Conservation (phyloP, 768 basidiomycete species). For the Boletus fagicola region DNA sequence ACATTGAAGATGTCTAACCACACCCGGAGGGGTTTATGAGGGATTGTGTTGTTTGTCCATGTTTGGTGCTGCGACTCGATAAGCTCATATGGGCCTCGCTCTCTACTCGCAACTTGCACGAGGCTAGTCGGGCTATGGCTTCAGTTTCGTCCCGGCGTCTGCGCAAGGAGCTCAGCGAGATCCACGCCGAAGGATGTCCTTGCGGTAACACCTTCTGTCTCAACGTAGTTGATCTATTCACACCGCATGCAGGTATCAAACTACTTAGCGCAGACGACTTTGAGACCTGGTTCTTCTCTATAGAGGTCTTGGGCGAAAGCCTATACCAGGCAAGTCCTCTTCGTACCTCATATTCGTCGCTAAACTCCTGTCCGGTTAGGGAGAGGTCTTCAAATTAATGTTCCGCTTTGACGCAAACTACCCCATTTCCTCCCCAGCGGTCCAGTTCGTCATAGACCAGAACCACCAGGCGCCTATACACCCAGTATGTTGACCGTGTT, state of each 20-base stretch:
- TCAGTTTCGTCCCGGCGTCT: conserved; percentile 64
- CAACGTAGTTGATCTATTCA: background rate
- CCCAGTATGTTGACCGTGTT: conserved; percentile 52
- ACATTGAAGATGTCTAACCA: conserved; percentile 28
- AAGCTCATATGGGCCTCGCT: background rate
- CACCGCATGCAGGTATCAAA: conserved; percentile 56
- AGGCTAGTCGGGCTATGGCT: conserved; percentile 42
- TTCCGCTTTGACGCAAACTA: conserved; percentile 82
- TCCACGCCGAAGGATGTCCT: conserved; percentile 63
- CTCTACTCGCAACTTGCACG: conserved; percentile 16
- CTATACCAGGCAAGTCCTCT: conserved; percentile 58
- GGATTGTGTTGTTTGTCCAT: conserved; percentile 35
- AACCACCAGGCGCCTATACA: conserved; percentile 69
- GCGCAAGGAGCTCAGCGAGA: conserved; percentile 69
- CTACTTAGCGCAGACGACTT: conserved; percentile 77
- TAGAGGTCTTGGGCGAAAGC: conserved; percentile 83
- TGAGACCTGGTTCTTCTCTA: conserved; percentile 70
- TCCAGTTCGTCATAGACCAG: conserved; percentile 75
- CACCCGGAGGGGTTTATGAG: conserved; percentile 27
- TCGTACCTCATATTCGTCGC: background rate
- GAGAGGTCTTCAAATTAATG: conserved; percentile 72
- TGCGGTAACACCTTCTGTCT: conserved; percentile 43
- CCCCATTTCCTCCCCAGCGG: conserved; percentile 85
- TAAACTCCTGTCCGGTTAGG: conserved; percentile 41
- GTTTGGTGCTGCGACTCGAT: conserved; percentile 29